Conservation (phyloP, 2,329 filamentous ascomycete genomes). For the Pseudopithomyces maydicus region DNA sequence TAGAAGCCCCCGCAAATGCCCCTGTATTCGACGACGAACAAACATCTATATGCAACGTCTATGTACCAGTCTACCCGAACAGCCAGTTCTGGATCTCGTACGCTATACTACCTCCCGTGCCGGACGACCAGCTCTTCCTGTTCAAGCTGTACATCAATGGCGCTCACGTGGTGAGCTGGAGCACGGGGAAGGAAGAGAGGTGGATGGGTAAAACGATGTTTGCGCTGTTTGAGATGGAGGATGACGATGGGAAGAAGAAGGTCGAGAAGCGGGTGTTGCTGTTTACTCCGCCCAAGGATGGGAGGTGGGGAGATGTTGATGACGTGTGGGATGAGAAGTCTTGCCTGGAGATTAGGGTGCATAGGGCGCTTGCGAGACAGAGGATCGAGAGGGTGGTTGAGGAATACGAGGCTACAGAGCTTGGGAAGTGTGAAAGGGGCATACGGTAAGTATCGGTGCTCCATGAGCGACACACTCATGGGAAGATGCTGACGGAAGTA, state of each 20-base stretch:
- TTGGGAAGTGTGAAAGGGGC: conserved; percentile 21
- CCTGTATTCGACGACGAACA: conserved; percentile 25
- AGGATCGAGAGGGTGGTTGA: conserved; percentile 38
- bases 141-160: conserved; percentile 54
- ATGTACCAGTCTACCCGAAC: conserved; percentile 40
- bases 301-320: conserved; percentile 14
- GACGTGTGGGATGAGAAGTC: conserved; percentile 29
- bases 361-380: conserved; percentile 47
- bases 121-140: conserved; percentile 43
- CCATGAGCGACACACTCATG: neutral
- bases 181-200: conserved; percentile 46
- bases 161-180: conserved; percentile 50
- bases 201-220: conserved; percentile 54
- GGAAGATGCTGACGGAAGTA: conserved; percentile 24
- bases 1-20: neutral
- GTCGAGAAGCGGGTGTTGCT: conserved; percentile 50
- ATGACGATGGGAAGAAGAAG: conserved; percentile 31
- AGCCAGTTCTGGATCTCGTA: conserved; percentile 54
- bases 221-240: conserved; percentile 45
- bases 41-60: conserved; percentile 39
- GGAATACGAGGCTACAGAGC: conserved; percentile 27
- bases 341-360: conserved; percentile 50
- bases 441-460: conserved; percentile 34
- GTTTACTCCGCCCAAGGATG: conserved; percentile 34
- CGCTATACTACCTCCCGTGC: conserved; percentile 35